phyloP scores from a whole-genome alignment of 1,284 basidiomycete genomes.

The Moniliophthora roreri region DNA sequence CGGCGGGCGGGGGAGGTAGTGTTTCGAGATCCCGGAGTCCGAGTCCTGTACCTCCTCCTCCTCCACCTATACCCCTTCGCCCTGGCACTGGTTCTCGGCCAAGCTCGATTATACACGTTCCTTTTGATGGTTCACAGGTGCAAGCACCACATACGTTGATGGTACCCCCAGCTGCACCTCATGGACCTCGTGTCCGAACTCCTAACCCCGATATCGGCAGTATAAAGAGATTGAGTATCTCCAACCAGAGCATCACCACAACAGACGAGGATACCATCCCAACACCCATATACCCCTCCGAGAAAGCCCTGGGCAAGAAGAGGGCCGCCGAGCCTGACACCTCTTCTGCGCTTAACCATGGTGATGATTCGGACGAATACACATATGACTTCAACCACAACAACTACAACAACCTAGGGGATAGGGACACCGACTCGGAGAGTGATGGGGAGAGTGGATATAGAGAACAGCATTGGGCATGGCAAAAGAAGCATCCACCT shows the following conservation, averaged over 20 bases:
- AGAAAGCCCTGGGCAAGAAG: slow-evolving; percentile 80
- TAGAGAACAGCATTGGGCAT: not conserved
- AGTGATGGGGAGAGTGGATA: not conserved
- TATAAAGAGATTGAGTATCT: not conserved
- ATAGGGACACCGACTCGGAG: slow-evolving; percentile 1
- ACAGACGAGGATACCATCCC: slow-evolving; percentile 30
- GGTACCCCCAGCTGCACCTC: slow-evolving; percentile 31
- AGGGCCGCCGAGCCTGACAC: slow-evolving; percentile 39
- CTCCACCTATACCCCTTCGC: too few relatives aligned
- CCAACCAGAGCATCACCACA: slow-evolving; percentile 1
- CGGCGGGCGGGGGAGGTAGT: not conserved
- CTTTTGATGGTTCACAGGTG: not conserved
- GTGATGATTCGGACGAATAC: slow-evolving; percentile 6
- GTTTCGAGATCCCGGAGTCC: not conserved
- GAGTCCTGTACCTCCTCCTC: too few relatives aligned
- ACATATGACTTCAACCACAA: slow-evolving; percentile 1
- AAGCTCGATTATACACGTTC: too few relatives aligned
- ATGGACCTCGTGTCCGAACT: not conserved
- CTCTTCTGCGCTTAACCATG: not conserved
- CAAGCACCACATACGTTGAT: slow-evolving; percentile 33
- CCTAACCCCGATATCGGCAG: slow-evolving; percentile 3
- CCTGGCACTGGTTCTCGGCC: too few relatives aligned
- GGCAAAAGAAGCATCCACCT: slow-evolving; percentile 27
- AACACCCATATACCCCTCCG: slow-evolving; percentile 56
- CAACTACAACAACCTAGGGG: not conserved